Evolutionary conservation across 164 flowering plant species (phyloP), one percentile per base, ranked within the genome.

Genomic region (Nymphaea thermarum): DNA sequence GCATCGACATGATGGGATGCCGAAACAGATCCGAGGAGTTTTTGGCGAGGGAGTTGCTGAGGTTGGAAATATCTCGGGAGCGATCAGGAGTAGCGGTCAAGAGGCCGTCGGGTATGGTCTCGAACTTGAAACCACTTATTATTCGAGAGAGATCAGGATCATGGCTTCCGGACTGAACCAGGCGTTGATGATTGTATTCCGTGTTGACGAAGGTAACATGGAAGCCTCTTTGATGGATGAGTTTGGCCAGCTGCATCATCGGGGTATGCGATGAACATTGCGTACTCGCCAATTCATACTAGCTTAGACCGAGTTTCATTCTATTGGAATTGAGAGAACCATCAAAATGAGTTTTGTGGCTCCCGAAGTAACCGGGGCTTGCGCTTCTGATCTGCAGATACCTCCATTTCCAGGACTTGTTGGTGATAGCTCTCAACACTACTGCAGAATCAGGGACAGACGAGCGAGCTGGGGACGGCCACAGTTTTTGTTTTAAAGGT

Each of bases 21-120:
- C 66, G 60, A n/a, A 81, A 78, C 0, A 81, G 87, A 12, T 60
- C 8, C n/a, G 73, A 42, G 61, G 81, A 76, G 43, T 55, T 74
- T 0, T 17, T 66, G 3, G 47, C 64, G 2, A 75, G 73, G 61
- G 84, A 80, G 2, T 17, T 36, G 36, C 81, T 78, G 2, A 83
- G 76, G 7, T 80, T 15, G 0, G 84, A 79, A 4, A 81, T 70
- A 66, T 83, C 81, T 68, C 82, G 89, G 42, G 85, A 80, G 63
- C 69, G 73, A 5, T 82, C 78, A 3, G n/a, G 57, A 55, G 81
- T 79, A 0, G 78, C 47, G 0, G 76, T 77, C 2, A 82, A 82
- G 4, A 83, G 77, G 17, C 89, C 86, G 64, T 84, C 90, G 2
- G 85, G 82, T 17, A 86, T 82, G 43, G 82, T 68, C 5, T 72